Evolutionary conservation across 2,329 filamentous ascomycete species (phyloP), one percentile per base, ranked within the genome.

Genomic region (Pseudogymnoascus destructans): DNA sequence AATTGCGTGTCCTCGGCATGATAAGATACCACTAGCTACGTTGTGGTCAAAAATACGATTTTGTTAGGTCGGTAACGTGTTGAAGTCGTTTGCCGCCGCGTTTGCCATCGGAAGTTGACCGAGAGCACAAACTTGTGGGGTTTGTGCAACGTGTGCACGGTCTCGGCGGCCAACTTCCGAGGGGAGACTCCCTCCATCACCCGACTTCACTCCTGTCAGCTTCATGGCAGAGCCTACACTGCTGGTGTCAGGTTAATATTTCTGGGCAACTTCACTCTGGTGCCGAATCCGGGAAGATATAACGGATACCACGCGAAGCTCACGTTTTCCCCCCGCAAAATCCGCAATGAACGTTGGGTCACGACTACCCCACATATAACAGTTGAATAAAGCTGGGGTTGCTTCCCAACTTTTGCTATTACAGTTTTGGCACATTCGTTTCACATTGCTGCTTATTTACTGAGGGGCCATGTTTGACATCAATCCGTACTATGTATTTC

Each of bases 401-500:
- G 55, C 32, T 58, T 58, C 30, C 57, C 32, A 55, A 56, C 11
- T 58, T 57, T 57, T 58, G 17, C 23, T 21, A 17, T 32, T 30
- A n/a, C 46, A 30, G 5, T 27, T 58, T n/a, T 19, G 19, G 17
- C 36, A 21, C 25, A 32, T 56, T 58, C 52, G 46, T 35, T 58
- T 54, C 15, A 11, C 27, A 25, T 59, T 36, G 40, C 25, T 21
- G 25, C 19, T 49, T 46, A 27, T 42, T 57, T 46, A 46, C 15
- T 15, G 17, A 27, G 25, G 15, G 40, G 65, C 42, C 57, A 71
- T 66, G 67, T 63, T 61, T 58, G 63, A 61, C 15, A 25, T 65
- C 59, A 74, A 69, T 61, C 67, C 69, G 19, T 77, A 75, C 61
- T 78, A 74, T 64, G 67, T 73, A 56, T 64, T n/a, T 76, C 15